Percentiles rank a stretch among this genome's conserved stretches.
phyloP scores from a whole-genome alignment of 2,329 filamentous ascomycete genomes.

The Verticillium longisporum region DNA sequence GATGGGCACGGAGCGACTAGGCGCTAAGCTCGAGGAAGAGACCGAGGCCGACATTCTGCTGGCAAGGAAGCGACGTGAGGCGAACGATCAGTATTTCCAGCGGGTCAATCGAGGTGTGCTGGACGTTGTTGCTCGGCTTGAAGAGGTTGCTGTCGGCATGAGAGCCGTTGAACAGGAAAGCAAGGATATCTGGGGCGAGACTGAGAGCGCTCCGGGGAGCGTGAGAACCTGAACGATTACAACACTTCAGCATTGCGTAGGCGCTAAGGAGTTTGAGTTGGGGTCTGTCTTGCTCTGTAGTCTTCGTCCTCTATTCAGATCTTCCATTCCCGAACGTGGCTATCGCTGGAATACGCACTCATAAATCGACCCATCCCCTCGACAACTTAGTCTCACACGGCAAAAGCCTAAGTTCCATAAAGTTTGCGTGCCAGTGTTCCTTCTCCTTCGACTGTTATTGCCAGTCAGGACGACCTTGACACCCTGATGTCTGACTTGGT shows the following conservation, averaged over 20 bases:
- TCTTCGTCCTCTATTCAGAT: background rate
- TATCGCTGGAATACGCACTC: too few relatives aligned
- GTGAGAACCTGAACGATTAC: slow-evolving; percentile 2
- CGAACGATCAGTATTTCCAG: slow-evolving; percentile 89
- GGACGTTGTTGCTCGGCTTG: slow-evolving; percentile 87
- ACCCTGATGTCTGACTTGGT: too few relatives aligned
- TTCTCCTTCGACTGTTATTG: too few relatives aligned
- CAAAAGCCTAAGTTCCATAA: too few relatives aligned
- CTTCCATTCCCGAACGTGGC: too few relatives aligned
- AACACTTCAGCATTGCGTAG: background rate
- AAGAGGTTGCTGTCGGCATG: slow-evolving; percentile 87
- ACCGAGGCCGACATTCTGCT: slow-evolving; percentile 81
- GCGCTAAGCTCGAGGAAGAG: slow-evolving; percentile 68
- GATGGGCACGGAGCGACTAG: slow-evolving; percentile 35
- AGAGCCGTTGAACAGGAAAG: slow-evolving; percentile 83
- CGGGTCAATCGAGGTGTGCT: slow-evolving; percentile 82
- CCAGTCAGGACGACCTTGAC: too few relatives aligned
- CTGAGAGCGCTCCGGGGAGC: slow-evolving; percentile 31
- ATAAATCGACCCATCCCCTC: too few relatives aligned
- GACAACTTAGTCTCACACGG: too few relatives aligned
- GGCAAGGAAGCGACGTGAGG: slow-evolving; percentile 76
- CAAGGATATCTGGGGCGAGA: slow-evolving; percentile 75
- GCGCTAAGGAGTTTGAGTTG: background rate
- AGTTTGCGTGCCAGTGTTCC: too few relatives aligned
- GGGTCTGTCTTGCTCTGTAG: background rate